A percentile compares a stretch with the other conserved stretches of the same genome.
These are phyloP conservation scores for Pyrenophora seminiperda DNA, from an alignment of 2,329 filamentous ascomycete species.

Conservation along the genomic window DNA sequence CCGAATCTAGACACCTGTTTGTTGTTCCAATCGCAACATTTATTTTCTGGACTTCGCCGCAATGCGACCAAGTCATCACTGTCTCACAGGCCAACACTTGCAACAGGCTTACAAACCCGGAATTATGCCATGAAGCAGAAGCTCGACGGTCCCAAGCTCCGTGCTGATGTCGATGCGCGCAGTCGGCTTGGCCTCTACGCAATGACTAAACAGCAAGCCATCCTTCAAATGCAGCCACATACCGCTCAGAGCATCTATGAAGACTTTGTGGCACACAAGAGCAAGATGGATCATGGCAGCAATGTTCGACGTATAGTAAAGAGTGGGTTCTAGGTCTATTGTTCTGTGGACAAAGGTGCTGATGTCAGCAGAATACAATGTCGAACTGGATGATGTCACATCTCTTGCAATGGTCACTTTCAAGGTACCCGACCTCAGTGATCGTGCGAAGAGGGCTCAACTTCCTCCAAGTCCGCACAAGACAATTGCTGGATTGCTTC, in stretches of 20 bases:
- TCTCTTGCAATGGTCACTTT: slow-evolving; percentile 33
- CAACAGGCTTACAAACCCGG: slow-evolving; percentile 5
- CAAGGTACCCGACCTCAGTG: slow-evolving; percentile 32
- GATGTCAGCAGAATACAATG: slow-evolving; percentile 30
- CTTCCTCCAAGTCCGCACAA: slow-evolving; percentile 36
- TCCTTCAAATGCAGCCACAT: slow-evolving; percentile 21
- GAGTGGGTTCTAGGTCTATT: slow-evolving; percentile 20
- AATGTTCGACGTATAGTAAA: slow-evolving; percentile 26
- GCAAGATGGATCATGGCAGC: slow-evolving; percentile 23
- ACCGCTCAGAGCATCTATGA: slow-evolving; percentile 31
- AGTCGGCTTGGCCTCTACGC: slow-evolving; percentile 28
- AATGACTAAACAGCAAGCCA: slow-evolving; percentile 21
- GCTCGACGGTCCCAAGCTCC: slow-evolving; percentile 22
- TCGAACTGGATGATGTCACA: slow-evolving; percentile 30
- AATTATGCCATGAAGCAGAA: slow-evolving; percentile 25
- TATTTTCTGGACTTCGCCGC: slow-evolving; percentile 1
- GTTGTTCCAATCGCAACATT: slow-evolving; percentile 27
- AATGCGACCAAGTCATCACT: slow-evolving; percentile 5
- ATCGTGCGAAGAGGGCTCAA: slow-evolving; percentile 22
- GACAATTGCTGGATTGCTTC: slow-evolving; percentile 21
- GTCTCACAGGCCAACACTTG: background rate
- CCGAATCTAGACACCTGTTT: slow-evolving; percentile 20
- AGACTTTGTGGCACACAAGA: slow-evolving; percentile 31
- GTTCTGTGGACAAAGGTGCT: slow-evolving; percentile 5
- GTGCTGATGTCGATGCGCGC: slow-evolving; percentile 29